These are phyloP conservation scores for Neofusicoccum kwambonambiense DNA, from an alignment of 2,329 filamentous ascomycete genomes.

Conservation along the genomic window DNA sequence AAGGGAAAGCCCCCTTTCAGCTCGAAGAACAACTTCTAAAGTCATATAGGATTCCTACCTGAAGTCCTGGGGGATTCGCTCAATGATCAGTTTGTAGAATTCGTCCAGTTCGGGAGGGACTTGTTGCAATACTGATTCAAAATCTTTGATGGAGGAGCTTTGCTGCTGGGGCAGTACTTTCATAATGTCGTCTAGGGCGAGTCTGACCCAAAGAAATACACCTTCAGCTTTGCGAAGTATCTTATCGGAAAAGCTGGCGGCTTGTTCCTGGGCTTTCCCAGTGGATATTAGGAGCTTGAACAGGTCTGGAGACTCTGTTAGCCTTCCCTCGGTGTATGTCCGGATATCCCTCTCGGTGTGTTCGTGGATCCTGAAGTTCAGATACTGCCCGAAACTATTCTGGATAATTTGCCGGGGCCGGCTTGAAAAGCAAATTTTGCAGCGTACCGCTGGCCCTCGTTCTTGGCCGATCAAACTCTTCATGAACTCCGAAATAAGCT, in stretches of 20 bases:
- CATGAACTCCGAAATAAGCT: neutral
- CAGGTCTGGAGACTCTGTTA: neutral
- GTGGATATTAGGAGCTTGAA: neutral
- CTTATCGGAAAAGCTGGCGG: neutral
- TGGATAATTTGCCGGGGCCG: slow-evolving; percentile 20
- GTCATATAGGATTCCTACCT: neutral
- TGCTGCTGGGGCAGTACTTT: neutral
- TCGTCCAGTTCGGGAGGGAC: neutral
- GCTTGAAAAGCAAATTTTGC: slow-evolving; percentile 21
- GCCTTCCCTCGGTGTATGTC: slow-evolving; percentile 12
- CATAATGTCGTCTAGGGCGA: slow-evolving; percentile 8
- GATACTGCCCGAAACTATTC: slow-evolving; percentile 11
- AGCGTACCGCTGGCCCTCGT: neutral
- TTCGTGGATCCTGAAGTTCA: slow-evolving; percentile 19
- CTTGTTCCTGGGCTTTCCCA: neutral
- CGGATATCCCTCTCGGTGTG: slow-evolving; percentile 21
- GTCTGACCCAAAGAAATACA: slow-evolving; percentile 16
- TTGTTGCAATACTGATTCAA: neutral
- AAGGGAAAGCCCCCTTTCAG: neutral
- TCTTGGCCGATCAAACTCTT: neutral
- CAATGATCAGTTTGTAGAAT: neutral
- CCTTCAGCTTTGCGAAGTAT: slow-evolving; percentile 6
- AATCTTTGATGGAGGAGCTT: neutral
- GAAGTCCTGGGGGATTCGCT: neutral
- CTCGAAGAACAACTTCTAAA: neutral